Percentiles rank a stretch among this genome's conserved stretches.
These are phyloP conservation scores for Vaccinium vitisidaea DNA, from an alignment of 148 eudicot genomes.

Conservation along the genomic window DNA sequence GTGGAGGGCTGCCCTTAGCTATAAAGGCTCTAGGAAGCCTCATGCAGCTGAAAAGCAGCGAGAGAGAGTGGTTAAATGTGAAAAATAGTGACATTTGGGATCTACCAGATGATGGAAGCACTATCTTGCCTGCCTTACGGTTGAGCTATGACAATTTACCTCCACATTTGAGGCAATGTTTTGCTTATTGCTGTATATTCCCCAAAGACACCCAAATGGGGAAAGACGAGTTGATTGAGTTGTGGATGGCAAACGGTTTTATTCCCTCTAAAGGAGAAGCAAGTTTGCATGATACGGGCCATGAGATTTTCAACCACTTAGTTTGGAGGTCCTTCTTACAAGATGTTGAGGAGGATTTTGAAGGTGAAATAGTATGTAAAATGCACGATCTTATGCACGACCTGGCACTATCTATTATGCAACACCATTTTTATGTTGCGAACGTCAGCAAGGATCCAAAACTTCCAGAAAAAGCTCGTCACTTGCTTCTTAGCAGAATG, in stretches of 20 bases:
- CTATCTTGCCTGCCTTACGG: conserved; percentile 10
- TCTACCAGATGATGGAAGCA: background rate
- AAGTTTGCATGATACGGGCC: background rate
- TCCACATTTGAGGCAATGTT: conserved; percentile 3
- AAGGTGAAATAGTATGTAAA: background rate
- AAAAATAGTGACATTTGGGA: conserved; percentile 16
- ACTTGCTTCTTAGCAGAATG: background rate
- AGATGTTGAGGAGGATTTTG: background rate
- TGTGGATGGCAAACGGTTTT: conserved; percentile 15
- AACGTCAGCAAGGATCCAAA: background rate
- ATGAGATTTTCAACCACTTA: background rate
- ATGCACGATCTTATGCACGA: conserved; percentile 23
- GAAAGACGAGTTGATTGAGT: background rate
- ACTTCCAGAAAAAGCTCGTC: background rate
- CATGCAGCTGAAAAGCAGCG: background rate
- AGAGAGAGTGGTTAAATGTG: conserved; percentile 16
- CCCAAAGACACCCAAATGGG: background rate
- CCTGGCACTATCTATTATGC: conserved; percentile 9
- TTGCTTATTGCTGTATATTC: conserved; percentile 2
- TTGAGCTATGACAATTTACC: conserved; percentile 13
- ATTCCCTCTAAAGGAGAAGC: background rate
- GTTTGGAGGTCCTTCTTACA: conserved; percentile 15
- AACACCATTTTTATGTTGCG: background rate
- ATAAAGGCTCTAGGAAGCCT: conserved; percentile 21
- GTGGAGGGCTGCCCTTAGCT: conserved; percentile 17